These are phyloP conservation scores for Cyclospora cayetanensis DNA, from an alignment of 169 alveolate species.

Conservation along the genomic window DNA sequence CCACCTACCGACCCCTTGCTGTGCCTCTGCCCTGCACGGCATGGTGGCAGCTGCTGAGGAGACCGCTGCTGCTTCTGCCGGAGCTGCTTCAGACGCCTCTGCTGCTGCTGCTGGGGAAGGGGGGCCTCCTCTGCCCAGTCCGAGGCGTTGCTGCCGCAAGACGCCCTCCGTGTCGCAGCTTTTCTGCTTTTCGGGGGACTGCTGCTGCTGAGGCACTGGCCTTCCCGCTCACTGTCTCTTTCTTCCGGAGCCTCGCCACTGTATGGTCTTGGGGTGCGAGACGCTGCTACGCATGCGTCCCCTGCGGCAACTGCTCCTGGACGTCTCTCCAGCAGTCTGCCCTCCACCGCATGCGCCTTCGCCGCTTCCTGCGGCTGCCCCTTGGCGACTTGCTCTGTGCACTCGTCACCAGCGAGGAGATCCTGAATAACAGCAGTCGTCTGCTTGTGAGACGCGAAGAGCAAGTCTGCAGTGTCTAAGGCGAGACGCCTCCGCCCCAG, in stretches of 20 bases:
- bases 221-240: too few relatives aligned
- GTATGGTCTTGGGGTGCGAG: too few relatives aligned
- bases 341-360: background rate
- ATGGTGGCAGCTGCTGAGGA: background rate
- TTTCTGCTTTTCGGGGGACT: background rate
- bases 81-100: background rate
- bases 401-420: too few relatives aligned
- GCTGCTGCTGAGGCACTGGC: conserved; percentile 6
- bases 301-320: too few relatives aligned
- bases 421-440: background rate
- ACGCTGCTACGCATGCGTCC: too few relatives aligned
- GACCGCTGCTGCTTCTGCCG: conserved; percentile 1
- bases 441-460: background rate
- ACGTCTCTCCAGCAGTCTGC: too few relatives aligned
- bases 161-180: background rate
- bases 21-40: background rate
- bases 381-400: background rate
- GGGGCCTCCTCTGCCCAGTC: background rate
- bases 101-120: conserved; percentile 2
- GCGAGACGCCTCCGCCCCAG: background rate
- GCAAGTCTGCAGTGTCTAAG: background rate
- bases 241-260: too few relatives aligned
- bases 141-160: background rate
- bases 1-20: background rate
- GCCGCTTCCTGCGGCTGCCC: background rate